These are phyloP conservation scores for Pseudodiploospora longispora DNA, from an alignment of 2,329 filamentous ascomycete genomes.

Conservation along the genomic window DNA sequence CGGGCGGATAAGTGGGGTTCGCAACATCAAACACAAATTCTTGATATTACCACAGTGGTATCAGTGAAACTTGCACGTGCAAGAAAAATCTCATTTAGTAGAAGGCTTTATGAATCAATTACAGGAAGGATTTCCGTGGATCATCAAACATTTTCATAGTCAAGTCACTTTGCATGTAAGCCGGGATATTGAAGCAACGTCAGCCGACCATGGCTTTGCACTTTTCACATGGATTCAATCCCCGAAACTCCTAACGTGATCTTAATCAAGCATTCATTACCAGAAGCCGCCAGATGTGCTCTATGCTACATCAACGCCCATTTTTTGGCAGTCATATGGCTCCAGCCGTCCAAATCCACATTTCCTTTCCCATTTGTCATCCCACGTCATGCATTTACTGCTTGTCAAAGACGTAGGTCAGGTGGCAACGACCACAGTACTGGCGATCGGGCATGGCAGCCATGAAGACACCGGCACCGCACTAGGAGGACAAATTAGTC, in stretches of 20 bases:
- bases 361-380: conserved; percentile 20
- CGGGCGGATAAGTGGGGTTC: no score
- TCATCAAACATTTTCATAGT: background rate
- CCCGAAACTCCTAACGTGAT: conserved; percentile 10
- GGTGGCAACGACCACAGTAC: conserved; percentile 76
- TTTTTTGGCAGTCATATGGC: conserved; percentile 23
- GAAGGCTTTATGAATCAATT: background rate
- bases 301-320: conserved; percentile 37
- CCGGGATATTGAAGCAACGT: no score
- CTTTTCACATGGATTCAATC: conserved; percentile 8
- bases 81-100: background rate
- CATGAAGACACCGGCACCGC: conserved; percentile 99
- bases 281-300: conserved; percentile 32
- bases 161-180: no score
- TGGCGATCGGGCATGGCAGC: conserved; percentile 99
- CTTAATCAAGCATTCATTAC: conserved; percentile 31
- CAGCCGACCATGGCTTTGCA: no score
- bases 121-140: background rate
- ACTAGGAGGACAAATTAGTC: conserved; percentile 42
- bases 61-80: no score
- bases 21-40: no score
- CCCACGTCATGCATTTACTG: conserved; percentile 35
- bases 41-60: no score
- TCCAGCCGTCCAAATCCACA: conserved; percentile 21
- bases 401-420: conserved; percentile 68